Evolutionary conservation across 371 early-diverging fungal species (phyloP).

Genomic region (Mucor sp.): DNA sequence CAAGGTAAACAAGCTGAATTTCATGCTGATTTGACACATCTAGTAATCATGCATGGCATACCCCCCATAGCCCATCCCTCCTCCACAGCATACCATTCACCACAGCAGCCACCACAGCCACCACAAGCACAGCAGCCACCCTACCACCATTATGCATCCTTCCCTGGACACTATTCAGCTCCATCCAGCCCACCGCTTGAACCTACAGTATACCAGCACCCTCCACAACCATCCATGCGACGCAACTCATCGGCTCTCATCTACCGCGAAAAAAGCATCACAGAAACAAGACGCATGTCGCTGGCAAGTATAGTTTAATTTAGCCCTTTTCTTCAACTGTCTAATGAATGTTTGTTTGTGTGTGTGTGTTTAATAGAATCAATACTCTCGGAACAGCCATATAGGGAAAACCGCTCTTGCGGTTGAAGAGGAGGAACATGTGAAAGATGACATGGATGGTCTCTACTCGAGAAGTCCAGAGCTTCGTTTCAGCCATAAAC

Average conservation of each 20-base stretch:
- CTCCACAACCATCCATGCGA: not conserved
- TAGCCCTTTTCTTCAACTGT: not conserved
- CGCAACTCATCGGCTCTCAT: slow-evolving; percentile 1
- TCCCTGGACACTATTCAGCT: slow-evolving; percentile 14
- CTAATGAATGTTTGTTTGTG: not conserved
- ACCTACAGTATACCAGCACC: not conserved
- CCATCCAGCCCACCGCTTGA: slow-evolving; percentile 13
- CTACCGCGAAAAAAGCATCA: not conserved
- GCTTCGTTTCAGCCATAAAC: slow-evolving; percentile 67
- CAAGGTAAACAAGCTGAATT: not conserved
- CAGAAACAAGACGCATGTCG: slow-evolving; percentile 3
- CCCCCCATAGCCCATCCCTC: not conserved
- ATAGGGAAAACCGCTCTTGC: not conserved
- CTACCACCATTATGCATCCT: not conserved
- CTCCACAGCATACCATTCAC: not conserved
- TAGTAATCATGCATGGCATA: not conserved
- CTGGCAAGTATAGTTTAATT: not conserved
- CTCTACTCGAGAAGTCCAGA: slow-evolving; percentile 64
- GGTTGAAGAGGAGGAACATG: not conserved
- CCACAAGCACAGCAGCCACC: not conserved
- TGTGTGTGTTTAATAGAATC: not conserved
- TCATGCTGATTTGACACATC: not conserved
- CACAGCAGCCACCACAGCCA: not conserved
- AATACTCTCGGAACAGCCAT: not conserved
- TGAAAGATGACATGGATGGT: slow-evolving; percentile 10